Evolutionary conservation across 2,329 filamentous ascomycete species (phyloP).

Genomic region (Ascochyta lentis): DNA sequence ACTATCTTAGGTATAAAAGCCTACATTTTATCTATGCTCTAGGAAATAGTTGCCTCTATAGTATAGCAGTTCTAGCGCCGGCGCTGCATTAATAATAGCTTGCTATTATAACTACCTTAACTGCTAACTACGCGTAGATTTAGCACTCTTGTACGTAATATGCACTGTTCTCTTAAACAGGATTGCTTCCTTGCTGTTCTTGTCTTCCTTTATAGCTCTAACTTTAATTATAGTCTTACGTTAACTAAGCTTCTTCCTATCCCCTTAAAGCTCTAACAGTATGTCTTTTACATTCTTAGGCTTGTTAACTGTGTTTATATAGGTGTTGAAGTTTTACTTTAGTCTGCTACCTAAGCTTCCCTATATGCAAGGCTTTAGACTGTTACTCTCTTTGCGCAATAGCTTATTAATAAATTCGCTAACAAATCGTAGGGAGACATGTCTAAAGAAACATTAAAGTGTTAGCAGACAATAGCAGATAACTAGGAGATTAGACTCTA

Average conservation of each 20-base stretch:
- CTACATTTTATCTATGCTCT: too few species aligned
- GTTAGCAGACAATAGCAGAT: slow-evolving; percentile 53
- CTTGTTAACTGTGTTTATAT: slow-evolving; percentile 25
- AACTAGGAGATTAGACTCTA: slow-evolving; percentile 53
- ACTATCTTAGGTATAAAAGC: too few species aligned
- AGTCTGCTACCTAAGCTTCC: slow-evolving; percentile 12
- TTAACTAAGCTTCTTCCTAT: not conserved
- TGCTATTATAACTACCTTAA: not conserved
- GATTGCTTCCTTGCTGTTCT: slow-evolving; percentile 28
- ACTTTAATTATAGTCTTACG: slow-evolving; percentile 12
- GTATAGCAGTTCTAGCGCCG: too few species aligned
- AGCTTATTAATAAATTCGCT: slow-evolving; percentile 23
- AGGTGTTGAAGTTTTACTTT: slow-evolving; percentile 23
- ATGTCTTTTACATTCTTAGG: slow-evolving; percentile 13
- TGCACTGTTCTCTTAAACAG: slow-evolving; percentile 28
- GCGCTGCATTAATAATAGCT: too few species aligned
- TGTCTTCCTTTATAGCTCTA: slow-evolving; percentile 8
- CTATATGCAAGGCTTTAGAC: slow-evolving; percentile 15
- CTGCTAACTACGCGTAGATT: not conserved
- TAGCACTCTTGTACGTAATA: slow-evolving; percentile 19
- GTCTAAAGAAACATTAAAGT: slow-evolving; percentile 50
- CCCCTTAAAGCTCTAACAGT: slow-evolving; percentile 6
- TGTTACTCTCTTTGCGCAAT: not conserved
- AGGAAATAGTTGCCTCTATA: too few species aligned
- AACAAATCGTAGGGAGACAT: slow-evolving; percentile 42